phyloP scores from a whole-genome alignment of 177 flowering plant species.

The Vitis hybrid region DNA sequence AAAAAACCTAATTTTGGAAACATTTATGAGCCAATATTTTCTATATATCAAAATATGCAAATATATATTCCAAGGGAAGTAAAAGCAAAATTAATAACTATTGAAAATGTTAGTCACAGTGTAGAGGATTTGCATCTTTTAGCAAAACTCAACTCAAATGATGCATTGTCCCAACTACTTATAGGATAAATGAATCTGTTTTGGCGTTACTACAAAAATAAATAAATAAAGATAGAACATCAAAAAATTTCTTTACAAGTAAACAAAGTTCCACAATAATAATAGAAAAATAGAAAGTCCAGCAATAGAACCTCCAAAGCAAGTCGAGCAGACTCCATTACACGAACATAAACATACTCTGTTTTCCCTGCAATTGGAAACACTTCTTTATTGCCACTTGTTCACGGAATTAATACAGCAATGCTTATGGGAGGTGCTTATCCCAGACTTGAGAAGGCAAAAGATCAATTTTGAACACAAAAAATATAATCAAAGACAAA shows the following conservation, averaged over 20 bases:
- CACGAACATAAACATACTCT: conserved; percentile 66
- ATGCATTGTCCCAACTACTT: no score
- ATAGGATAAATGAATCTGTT: no score
- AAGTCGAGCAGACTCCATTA: conserved; percentile 62
- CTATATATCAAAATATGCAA: no score
- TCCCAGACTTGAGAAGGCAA: not conserved
- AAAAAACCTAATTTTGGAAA: no score
- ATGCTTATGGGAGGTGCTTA: not conserved
- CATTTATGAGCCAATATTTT: no score
- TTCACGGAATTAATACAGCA: not conserved
- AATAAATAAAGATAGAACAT: not conserved
- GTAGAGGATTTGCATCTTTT: no score
- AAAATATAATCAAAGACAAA: not conserved
- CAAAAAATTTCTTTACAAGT: not conserved
- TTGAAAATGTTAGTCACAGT: no score
- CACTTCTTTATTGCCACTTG: not conserved
- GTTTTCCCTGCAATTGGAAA: conserved; percentile 60
- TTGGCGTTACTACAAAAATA: no score
- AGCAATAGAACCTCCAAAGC: conserved; percentile 64
- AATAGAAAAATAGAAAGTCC: conserved; percentile 7
- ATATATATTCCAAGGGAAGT: no score
- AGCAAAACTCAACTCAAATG: no score
- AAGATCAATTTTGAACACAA: not conserved
- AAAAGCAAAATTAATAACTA: no score
- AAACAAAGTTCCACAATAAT: no score